Evolutionary conservation across 2,329 filamentous ascomycete genomes (phyloP).

Genomic region (Teratosphaeria nubilosa): DNA sequence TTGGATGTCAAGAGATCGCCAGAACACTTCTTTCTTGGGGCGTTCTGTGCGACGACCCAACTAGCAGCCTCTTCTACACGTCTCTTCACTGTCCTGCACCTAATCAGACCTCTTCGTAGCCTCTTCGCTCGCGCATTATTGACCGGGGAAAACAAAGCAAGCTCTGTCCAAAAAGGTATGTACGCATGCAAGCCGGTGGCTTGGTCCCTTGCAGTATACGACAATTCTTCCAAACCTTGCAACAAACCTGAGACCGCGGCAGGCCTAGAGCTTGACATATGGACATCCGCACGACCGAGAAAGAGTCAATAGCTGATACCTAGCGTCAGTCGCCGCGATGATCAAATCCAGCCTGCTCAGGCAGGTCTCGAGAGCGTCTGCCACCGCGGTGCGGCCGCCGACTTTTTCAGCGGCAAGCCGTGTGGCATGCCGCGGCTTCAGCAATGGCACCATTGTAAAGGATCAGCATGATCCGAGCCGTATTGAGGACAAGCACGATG

Average conservation of each 20-base stretch:
- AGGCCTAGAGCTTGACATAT: not conserved
- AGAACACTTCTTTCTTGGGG: not conserved
- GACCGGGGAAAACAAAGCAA: not conserved
- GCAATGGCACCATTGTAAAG: constrained; percentile 8
- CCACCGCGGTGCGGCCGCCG: constrained; percentile 14
- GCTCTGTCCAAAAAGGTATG: not conserved
- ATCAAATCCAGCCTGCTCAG: constrained; percentile 23
- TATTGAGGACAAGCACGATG: constrained; percentile 17
- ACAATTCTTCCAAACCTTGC: not conserved
- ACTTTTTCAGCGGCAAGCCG: constrained; percentile 12
- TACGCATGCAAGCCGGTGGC: not conserved
- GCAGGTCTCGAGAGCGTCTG: constrained; percentile 23
- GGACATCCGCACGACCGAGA: not conserved
- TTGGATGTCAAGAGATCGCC: not conserved
- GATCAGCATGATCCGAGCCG: constrained; percentile 2
- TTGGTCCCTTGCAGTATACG: not conserved
- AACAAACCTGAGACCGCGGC: not conserved
- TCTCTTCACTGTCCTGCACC: not conserved
- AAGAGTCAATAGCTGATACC: not conserved
- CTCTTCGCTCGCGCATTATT: not conserved
- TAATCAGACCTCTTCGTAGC: not conserved
- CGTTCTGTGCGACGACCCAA: not conserved
- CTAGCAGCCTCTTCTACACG: not conserved
- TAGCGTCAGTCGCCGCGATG: constrained; percentile 11
- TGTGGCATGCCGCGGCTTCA: constrained; percentile 14